Conservation (phyloP, 2,329 filamentous ascomycete species). For the Colletotrichum sansevieriae region DNA sequence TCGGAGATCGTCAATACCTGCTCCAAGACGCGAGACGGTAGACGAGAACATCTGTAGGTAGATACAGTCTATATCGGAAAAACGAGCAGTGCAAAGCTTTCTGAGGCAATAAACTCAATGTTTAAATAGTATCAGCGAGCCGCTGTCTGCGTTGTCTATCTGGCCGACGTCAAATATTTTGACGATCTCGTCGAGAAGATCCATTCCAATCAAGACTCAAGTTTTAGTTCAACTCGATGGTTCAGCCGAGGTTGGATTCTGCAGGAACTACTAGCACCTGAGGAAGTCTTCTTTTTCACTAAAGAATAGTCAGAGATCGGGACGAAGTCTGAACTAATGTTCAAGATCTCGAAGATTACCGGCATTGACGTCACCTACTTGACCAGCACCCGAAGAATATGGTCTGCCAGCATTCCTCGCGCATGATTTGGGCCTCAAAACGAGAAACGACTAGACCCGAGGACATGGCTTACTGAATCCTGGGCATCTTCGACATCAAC, state of each 20-base stretch:
- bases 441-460: no score
- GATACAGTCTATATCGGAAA: constrained; percentile 52
- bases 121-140: constrained; percentile 50
- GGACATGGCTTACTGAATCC: no score
- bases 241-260: constrained; percentile 68
- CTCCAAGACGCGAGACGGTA: constrained; percentile 19
- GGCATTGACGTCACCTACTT: no score
- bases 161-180: constrained; percentile 34
- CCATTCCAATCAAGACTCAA: not conserved
- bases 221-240: constrained; percentile 45
- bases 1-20: constrained; percentile 30
- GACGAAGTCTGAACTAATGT: constrained; percentile 42
- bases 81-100: constrained; percentile 48
- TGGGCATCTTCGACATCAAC: no score
- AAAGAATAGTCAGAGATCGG: constrained; percentile 47
- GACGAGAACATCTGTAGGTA: constrained; percentile 47
- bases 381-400: no score
- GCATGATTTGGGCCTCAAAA: no score
- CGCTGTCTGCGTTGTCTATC: constrained; percentile 46
- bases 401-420: no score
- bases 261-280: constrained; percentile 73
- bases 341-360: not conserved
- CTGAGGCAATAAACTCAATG: constrained; percentile 47
- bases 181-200: not conserved
- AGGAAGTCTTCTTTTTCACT: constrained; percentile 48